Evolutionary conservation across 495 filamentous ascomycete genomes (phyloP).

Genomic region (Cairneyella variabilis): DNA sequence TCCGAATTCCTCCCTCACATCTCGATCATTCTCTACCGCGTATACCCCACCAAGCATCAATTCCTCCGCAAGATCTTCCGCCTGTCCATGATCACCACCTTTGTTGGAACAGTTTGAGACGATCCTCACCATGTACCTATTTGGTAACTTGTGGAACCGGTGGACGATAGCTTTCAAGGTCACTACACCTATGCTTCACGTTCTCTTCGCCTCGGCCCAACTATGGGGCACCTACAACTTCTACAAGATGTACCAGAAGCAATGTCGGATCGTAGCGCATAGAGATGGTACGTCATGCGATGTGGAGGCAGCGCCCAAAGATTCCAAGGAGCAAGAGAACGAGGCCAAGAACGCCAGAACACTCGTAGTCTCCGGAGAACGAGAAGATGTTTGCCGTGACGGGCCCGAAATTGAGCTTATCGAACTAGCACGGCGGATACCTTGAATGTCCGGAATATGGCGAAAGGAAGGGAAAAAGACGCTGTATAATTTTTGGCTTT

Average conservation of each 20-base stretch:
- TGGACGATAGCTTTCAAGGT: constrained; percentile 48
- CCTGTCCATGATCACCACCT: constrained; percentile 35
- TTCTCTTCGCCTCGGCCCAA: constrained; percentile 41
- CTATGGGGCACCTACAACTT: constrained; percentile 43
- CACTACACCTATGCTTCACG: constrained; percentile 42
- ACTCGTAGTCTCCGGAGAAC: too few species aligned
- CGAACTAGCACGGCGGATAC: too few species aligned
- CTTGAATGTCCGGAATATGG: too few species aligned
- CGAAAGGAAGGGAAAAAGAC: too few species aligned
- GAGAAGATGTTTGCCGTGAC: background rate
- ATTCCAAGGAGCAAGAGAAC: too few species aligned
- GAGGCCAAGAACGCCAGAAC: background rate
- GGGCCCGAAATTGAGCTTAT: background rate
- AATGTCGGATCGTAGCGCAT: constrained; percentile 26
- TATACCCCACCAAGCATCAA: constrained; percentile 36
- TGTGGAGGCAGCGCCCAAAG: background rate
- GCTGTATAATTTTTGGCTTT: too few species aligned
- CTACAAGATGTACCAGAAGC: constrained; percentile 37
- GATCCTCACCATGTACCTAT: constrained; percentile 44
- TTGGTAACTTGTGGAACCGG: constrained; percentile 40
- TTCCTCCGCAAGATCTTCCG: constrained; percentile 41
- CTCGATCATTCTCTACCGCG: constrained; percentile 45
- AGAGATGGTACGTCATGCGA: constrained; percentile 5
- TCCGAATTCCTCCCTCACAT: constrained; percentile 47
- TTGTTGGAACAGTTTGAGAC: constrained; percentile 42